phyloP scores from a whole-genome alignment of 495 filamentous ascomycete genomes.

The Aspergillus sparsus region DNA sequence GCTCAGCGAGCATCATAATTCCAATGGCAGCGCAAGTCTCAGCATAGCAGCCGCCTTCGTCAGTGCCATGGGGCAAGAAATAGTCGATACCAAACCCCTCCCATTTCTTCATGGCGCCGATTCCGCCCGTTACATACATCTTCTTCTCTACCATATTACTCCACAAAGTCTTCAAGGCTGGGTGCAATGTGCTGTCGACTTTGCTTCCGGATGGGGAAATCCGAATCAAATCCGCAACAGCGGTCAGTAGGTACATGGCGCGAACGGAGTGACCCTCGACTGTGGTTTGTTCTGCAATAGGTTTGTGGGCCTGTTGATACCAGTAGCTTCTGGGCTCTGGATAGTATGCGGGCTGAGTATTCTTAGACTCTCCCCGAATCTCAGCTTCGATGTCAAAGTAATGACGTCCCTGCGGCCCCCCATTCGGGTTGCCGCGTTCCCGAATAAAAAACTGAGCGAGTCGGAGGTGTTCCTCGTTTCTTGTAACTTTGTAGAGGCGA shows the following conservation, averaged over 20 bases:
- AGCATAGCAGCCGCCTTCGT: constrained; percentile 62
- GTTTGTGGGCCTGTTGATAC: constrained; percentile 7
- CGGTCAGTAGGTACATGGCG: constrained; percentile 55
- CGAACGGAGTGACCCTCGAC: constrained; percentile 62
- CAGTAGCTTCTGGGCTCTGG: neutral
- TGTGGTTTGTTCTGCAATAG: constrained; percentile 46
- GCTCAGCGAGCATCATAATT: too few relatives aligned
- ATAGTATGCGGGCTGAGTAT: too few relatives aligned
- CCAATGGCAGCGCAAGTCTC: constrained; percentile 58
- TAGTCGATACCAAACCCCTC: constrained; percentile 63
- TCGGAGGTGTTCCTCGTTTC: constrained; percentile 44
- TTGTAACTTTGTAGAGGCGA: constrained; percentile 52
- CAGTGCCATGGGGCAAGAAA: constrained; percentile 52
- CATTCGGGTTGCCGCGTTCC: constrained; percentile 51
- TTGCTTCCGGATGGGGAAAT: constrained; percentile 25
- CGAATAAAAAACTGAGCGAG: constrained; percentile 57
- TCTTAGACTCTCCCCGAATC: neutral
- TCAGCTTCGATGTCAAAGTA: constrained; percentile 13
- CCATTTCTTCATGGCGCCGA: constrained; percentile 60
- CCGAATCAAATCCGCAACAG: constrained; percentile 37
- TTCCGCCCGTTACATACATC: constrained; percentile 61
- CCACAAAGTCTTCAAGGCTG: constrained; percentile 50
- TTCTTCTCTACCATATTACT: constrained; percentile 59
- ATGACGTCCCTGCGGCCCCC: neutral
- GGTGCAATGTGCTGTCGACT: neutral